Conservation (phyloP, 2,329 filamentous ascomycete species). For the Penicillium oxalicum region DNA sequence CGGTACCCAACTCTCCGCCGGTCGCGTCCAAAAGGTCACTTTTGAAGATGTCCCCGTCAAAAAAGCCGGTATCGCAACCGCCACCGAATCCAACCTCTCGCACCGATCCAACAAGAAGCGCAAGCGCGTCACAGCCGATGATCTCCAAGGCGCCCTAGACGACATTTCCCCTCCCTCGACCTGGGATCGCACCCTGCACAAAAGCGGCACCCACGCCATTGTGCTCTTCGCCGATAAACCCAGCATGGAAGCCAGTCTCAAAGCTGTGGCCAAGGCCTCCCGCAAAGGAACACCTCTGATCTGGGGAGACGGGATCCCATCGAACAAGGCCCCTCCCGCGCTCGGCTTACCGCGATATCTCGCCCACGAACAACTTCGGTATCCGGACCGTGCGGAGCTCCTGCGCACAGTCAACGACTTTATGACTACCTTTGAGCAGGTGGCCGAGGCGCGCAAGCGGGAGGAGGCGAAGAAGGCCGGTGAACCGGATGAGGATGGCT, state of each 20-base stretch:
- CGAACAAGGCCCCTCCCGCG: slow-evolving; percentile 47
- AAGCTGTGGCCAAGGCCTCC: slow-evolving; percentile 60
- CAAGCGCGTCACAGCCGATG: slow-evolving; percentile 48
- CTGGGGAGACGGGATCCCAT: slow-evolving; percentile 60
- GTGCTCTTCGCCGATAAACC: slow-evolving; percentile 77
- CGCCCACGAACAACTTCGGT: slow-evolving; percentile 66
- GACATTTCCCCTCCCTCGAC: slow-evolving; percentile 59
- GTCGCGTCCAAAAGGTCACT: slow-evolving; percentile 67
- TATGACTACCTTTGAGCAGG: slow-evolving; percentile 69
- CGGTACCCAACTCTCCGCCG: slow-evolving; percentile 64
- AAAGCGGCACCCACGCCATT: slow-evolving; percentile 72
- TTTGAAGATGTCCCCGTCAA: slow-evolving; percentile 57
- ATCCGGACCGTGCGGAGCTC: slow-evolving; percentile 61
- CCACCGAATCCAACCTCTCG: slow-evolving; percentile 20
- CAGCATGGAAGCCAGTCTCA: slow-evolving; percentile 69
- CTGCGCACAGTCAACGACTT: slow-evolving; percentile 74
- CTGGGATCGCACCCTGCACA: slow-evolving; percentile 66
- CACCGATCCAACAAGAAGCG: slow-evolving; percentile 47
- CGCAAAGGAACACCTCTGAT: slow-evolving; percentile 54
- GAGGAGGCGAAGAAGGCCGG: slow-evolving; percentile 60
- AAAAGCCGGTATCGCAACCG: slow-evolving; percentile 19
- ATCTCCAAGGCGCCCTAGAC: slow-evolving; percentile 52
- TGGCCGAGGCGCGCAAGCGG: slow-evolving; percentile 60
- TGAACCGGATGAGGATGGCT: slow-evolving; percentile 89
- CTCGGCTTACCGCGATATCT: slow-evolving; percentile 50